Evolutionary conservation across 2,329 filamentous ascomycete species (phyloP).

Genomic region (Paradendryphiella salina): DNA sequence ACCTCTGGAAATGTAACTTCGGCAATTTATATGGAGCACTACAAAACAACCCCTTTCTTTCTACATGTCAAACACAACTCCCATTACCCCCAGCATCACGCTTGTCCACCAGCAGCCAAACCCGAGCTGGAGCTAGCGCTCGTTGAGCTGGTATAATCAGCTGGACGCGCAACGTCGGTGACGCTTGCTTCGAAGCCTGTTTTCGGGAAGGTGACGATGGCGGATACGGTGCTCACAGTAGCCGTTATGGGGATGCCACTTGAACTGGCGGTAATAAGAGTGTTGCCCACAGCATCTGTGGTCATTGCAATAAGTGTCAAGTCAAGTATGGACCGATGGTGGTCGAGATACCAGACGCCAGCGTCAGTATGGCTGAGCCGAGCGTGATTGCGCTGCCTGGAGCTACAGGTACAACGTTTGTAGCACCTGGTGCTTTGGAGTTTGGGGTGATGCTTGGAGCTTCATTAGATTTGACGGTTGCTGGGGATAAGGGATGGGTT

Average conservation of each 20-base stretch:
- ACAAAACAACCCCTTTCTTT: background rate
- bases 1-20: no score
- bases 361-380: slow-evolving; percentile 24
- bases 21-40: no score
- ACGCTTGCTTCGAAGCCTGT: slow-evolving; percentile 29
- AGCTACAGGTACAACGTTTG: background rate
- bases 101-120: slow-evolving; percentile 5
- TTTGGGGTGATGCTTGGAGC: background rate
- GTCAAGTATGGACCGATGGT: slow-evolving; percentile 19
- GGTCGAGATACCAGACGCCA: slow-evolving; percentile 36
- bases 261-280: slow-evolving; percentile 32
- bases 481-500: background rate
- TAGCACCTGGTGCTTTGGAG: background rate
- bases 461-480: background rate
- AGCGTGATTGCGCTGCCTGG: slow-evolving; percentile 20
- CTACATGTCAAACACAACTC: slow-evolving; percentile 1
- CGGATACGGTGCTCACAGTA: slow-evolving; percentile 26
- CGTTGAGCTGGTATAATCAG: background rate
- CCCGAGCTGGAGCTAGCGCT: slow-evolving; percentile 15
- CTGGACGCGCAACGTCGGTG: slow-evolving; percentile 16
- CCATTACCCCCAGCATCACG: slow-evolving; percentile 12
- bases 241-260: slow-evolving; percentile 35
- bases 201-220: slow-evolving; percentile 23
- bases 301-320: slow-evolving; percentile 31
- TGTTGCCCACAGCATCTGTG: slow-evolving; percentile 30